These are phyloP conservation scores for Ceratocystis eucalypticola DNA, from an alignment of 2,329 filamentous ascomycete species.

Conservation along the genomic window DNA sequence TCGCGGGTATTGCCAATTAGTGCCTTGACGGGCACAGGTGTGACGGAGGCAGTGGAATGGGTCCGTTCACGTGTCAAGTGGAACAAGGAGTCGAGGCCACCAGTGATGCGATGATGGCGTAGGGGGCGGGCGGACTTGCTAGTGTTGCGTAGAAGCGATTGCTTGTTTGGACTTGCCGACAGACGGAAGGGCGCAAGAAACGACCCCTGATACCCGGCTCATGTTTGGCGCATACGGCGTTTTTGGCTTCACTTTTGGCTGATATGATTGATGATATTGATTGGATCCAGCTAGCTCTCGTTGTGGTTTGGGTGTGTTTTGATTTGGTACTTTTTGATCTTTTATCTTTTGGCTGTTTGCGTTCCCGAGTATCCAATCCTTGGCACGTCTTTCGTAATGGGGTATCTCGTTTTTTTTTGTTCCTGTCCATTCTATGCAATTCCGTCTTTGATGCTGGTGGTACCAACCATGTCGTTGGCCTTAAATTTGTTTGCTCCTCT, in stretches of 20 bases:
- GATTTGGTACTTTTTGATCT: background rate
- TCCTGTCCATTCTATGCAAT: conserved; percentile 4
- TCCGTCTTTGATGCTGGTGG: background rate
- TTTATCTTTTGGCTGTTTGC: background rate
- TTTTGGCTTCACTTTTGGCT: background rate
- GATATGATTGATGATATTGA: conserved; percentile 8
- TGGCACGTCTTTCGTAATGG: conserved; percentile 10
- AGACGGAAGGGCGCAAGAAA: background rate
- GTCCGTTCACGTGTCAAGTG: conserved; percentile 80
- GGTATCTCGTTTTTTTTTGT: conserved; percentile 16
- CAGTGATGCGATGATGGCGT: conserved; percentile 65
- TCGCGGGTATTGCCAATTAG: conserved; percentile 82
- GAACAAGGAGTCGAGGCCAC: conserved; percentile 88
- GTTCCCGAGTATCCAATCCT: background rate
- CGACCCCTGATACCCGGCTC: background rate
- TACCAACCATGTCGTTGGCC: background rate
- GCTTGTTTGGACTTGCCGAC: background rate
- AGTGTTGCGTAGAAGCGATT: background rate
- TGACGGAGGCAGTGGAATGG: conserved; percentile 95
- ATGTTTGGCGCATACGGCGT: conserved; percentile 4
- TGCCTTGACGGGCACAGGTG: conserved; percentile 76
- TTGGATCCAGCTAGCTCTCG: background rate
- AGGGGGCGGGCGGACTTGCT: conserved; percentile 8
- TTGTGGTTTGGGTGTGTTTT: background rate
- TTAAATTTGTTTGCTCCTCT: background rate